These are phyloP conservation scores for Xerophyta viscosa DNA, from an alignment of 106 monocot genomes.

Conservation along the genomic window DNA sequence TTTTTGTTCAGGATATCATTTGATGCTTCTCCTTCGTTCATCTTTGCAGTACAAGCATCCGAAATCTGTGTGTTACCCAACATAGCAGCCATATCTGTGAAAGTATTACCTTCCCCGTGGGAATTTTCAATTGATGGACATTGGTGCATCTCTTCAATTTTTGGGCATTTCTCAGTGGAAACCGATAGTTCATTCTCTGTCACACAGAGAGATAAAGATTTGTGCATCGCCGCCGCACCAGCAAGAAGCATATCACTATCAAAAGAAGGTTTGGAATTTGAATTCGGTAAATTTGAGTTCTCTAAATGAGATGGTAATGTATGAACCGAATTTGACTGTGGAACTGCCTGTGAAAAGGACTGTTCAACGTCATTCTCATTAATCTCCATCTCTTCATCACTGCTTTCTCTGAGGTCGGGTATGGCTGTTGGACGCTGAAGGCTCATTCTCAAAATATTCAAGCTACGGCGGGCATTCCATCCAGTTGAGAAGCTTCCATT, in stretches of 20 bases:
- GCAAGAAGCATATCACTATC: no score
- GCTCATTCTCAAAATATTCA: slow-evolving; percentile 78
- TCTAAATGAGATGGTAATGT: slow-evolving; percentile 4
- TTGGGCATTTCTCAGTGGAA: neutral
- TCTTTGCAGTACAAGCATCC: no score
- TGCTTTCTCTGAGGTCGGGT: slow-evolving; percentile 44
- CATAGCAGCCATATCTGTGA: neutral
- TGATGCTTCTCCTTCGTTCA: no score
- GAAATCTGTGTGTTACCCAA: neutral
- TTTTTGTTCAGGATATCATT: no score
- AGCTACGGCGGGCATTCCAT: slow-evolving; percentile 83
- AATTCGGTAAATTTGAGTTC: neutral
- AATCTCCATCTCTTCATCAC: slow-evolving; percentile 98
- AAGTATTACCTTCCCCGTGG: neutral
- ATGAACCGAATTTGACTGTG: slow-evolving; percentile 7
- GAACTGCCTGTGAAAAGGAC: slow-evolving; percentile 16
- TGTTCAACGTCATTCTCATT: slow-evolving; percentile 69
- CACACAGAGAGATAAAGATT: no score
- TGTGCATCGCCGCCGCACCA: no score
- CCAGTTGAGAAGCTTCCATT: slow-evolving; percentile 65
- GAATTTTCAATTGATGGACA: no score
- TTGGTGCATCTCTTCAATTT: neutral
- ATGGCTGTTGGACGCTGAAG: slow-evolving; percentile 49
- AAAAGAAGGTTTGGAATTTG: no score
- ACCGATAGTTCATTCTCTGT: neutral